Conservation (phyloP, 192 early-diverging fungal species). For the Coemansia sp. region DNA sequence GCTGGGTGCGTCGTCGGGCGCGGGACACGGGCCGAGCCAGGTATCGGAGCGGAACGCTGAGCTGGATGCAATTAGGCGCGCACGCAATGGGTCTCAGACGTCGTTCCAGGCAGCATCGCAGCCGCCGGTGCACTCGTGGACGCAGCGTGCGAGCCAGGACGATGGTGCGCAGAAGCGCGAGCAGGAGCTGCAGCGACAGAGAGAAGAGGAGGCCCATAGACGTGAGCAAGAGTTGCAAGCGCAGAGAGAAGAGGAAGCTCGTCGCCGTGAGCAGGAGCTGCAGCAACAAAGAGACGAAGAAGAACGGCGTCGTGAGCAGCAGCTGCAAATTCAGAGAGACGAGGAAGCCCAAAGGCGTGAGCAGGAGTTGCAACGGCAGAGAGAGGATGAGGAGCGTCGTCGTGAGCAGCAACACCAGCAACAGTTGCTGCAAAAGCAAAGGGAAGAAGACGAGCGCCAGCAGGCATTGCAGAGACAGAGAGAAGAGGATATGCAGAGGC, state of each 20-base stretch:
- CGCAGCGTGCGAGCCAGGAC: constrained; percentile 28
- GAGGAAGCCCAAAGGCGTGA: constrained; percentile 24
- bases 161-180: constrained; percentile 19
- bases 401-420: constrained; percentile 34
- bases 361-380: constrained; percentile 31
- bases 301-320: constrained; percentile 23
- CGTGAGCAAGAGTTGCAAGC: constrained; percentile 52
- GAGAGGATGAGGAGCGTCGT: background rate
- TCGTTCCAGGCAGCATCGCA: constrained; percentile 17
- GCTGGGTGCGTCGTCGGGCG: constrained; percentile 22
- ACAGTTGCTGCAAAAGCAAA: constrained; percentile 16
- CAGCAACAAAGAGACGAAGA: constrained; percentile 28
- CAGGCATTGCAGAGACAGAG: constrained; percentile 25
- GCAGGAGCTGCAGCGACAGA: constrained; percentile 23
- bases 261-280: constrained; percentile 27
- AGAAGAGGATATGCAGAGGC: background rate
- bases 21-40: background rate
- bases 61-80: constrained; percentile 40
- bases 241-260: constrained; percentile 41
- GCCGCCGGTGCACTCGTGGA: constrained; percentile 34
- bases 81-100: constrained; percentile 35
- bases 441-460: constrained; percentile 36
- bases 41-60: constrained; percentile 43
- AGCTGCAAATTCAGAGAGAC: constrained; percentile 56
- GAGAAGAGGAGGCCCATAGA: constrained; percentile 22